Conservation (phyloP, 208 protist species). For the Porcisia hertigi region DNA sequence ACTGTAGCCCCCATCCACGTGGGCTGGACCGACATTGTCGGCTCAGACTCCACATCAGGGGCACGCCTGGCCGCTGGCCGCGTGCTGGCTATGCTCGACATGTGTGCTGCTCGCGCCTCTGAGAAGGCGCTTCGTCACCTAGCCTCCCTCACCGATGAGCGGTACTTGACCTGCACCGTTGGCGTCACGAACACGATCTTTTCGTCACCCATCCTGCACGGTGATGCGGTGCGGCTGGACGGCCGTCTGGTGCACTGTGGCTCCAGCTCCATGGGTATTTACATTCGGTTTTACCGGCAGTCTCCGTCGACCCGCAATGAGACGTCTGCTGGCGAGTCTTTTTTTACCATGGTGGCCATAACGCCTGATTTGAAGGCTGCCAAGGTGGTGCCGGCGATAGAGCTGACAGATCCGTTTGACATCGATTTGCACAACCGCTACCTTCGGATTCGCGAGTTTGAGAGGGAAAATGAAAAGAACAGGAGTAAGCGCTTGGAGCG, state of each 20-base stretch:
- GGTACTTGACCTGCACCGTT: conserved; percentile 73
- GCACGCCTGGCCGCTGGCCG: conserved; percentile 74
- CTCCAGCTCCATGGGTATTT: conserved; percentile 78
- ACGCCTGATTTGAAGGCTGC: conserved; percentile 70
- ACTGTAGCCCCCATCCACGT: conserved; percentile 50
- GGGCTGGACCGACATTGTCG: conserved; percentile 81
- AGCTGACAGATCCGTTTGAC: conserved; percentile 68
- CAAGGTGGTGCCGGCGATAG: conserved; percentile 81
- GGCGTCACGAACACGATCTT: conserved; percentile 86
- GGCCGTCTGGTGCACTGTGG: conserved; percentile 80
- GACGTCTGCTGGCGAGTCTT: conserved; percentile 72
- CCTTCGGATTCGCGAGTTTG: conserved; percentile 41
- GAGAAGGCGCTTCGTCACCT: conserved; percentile 38
- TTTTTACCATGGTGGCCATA: conserved; percentile 91
- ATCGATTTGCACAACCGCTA: conserved; percentile 71
- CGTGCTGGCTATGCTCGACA: conserved; percentile 86
- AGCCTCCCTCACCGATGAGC: conserved; percentile 17
- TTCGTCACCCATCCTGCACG: conserved; percentile 78
- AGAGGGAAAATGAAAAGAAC: conserved; percentile 38
- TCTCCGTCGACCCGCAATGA: conserved; percentile 65
- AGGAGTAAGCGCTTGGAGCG: conserved; percentile 13
- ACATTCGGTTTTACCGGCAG: conserved; percentile 76
- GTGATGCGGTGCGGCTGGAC: conserved; percentile 82
- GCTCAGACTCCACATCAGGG: conserved; percentile 40
- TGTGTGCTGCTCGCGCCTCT: conserved; percentile 77